Evolutionary conservation across 345 rosid species (phyloP), one percentile per base, ranked within the genome.

Genomic region (Gossypium bickii): DNA sequence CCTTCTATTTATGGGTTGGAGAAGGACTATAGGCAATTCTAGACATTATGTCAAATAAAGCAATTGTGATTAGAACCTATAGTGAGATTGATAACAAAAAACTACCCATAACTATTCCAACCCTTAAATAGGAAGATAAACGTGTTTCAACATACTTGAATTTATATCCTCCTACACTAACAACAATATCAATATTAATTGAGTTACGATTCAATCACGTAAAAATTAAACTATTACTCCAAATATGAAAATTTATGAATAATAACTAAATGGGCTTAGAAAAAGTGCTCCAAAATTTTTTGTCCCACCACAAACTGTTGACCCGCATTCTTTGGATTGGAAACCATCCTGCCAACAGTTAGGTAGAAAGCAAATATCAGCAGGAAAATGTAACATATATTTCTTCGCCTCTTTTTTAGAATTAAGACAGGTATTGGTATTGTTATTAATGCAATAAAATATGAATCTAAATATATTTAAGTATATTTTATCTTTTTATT

Each of bases 261-360:
- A 55, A 2, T 6, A 9, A 9, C 34, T 52, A 56, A 64, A 55
- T 55, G 78, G 68, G 16, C 38, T 64, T 34, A 18, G 29, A 15
- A 27, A 9, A 0, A 70, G 55, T 53, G 75, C 27, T 41, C 78
- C 74, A 12, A 12, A 7, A 1, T 3, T 52, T 3, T 53, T 71
- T 79, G 72, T 3, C 64, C 78, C 25, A 29, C 78, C 47, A 61
- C 24, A 59, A 56, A 17, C 7, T 20, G 34, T 67, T 67, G 81
- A 72, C 76, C 73, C 80, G 57, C 80, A 20, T 24, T 7, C 27
- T 61, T 69, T 10, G 78, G 75, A 29, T 55, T 25, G 55, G 51
- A 48, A 34, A 47, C 78, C 76, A 62, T 74, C 82, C 76, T 34
- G 66, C 78, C 76, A 63, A 79, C 47, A 9, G 76, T 8, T 3